These are phyloP conservation scores for Oryza meyeriana DNA, from an alignment of 176 grass and related monocot species.

Conservation along the genomic window DNA sequence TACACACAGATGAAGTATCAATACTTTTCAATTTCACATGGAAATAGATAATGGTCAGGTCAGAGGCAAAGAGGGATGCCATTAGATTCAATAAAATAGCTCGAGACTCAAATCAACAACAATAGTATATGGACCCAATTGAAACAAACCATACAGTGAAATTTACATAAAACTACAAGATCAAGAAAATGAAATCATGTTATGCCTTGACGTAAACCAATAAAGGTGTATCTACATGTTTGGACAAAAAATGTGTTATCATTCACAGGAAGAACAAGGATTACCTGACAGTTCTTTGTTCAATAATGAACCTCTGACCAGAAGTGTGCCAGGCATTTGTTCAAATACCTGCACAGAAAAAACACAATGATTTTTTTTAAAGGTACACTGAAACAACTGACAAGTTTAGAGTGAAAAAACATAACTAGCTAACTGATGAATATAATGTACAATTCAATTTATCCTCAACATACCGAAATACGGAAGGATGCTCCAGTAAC, in stretches of 20 bases:
- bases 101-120: not conserved
- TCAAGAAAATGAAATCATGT: not conserved
- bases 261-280: constrained; percentile 15
- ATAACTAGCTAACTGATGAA: not conserved
- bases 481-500: constrained; percentile 47
- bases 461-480: constrained; percentile 48
- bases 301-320: constrained; percentile 69
- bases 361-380: not conserved
- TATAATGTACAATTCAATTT: not conserved
- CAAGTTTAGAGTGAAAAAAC: not conserved
- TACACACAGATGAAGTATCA: not conserved
- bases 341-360: constrained; percentile 74
- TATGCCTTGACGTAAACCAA: constrained; percentile 15
- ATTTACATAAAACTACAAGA: constrained; percentile 7
- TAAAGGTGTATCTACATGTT: constrained; percentile 7
- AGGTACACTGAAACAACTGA: not conserved
- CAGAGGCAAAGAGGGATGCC: not conserved
- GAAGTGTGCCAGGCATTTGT: constrained; percentile 77
- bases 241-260: not conserved
- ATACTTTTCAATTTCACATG: not conserved
- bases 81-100: not conserved
- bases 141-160: not conserved
- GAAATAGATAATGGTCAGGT: not conserved
- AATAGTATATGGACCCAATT: not conserved
- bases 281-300: constrained; percentile 71